Conservation (phyloP, 2,329 filamentous ascomycete species). For the Coniochaeta prunicola region DNA sequence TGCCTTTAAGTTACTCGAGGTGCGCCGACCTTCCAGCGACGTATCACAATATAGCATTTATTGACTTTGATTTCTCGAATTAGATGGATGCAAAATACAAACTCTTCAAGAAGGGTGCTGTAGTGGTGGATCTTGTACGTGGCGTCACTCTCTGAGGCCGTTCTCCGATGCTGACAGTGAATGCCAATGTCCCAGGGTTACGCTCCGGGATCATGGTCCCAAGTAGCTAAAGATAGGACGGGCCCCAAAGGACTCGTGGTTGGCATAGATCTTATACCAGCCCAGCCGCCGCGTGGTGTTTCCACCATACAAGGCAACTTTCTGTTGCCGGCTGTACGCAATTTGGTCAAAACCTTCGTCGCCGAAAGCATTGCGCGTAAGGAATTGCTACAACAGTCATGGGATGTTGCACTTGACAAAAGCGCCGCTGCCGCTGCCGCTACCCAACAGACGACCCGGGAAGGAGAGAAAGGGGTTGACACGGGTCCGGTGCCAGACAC, state of each 20-base stretch:
- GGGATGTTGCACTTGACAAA: slow-evolving; percentile 2
- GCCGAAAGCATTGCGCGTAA: slow-evolving; percentile 47
- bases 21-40: slow-evolving; percentile 26
- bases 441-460: slow-evolving; percentile 4
- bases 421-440: neutral
- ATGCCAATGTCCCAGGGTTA: slow-evolving; percentile 49
- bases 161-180: neutral
- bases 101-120: slow-evolving; percentile 73
- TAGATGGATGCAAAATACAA: slow-evolving; percentile 77
- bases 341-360: slow-evolving; percentile 71
- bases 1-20: slow-evolving; percentile 88
- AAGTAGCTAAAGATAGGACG: slow-evolving; percentile 75
- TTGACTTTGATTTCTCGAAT: neutral
- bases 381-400: slow-evolving; percentile 10
- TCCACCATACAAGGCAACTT: slow-evolving; percentile 95
- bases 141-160: neutral
- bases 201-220: slow-evolving; percentile 67
- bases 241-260: slow-evolving; percentile 71
- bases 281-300: slow-evolving; percentile 84
- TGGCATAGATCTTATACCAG: slow-evolving; percentile 90
- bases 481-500: slow-evolving; percentile 12
- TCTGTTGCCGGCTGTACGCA: slow-evolving; percentile 65
- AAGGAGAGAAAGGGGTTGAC: neutral
- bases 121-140: slow-evolving; percentile 68
- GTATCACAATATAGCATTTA: neutral